Evolutionary conservation across 2,329 filamentous ascomycete species (phyloP).

Genomic region (Colletotrichum coccodes): DNA sequence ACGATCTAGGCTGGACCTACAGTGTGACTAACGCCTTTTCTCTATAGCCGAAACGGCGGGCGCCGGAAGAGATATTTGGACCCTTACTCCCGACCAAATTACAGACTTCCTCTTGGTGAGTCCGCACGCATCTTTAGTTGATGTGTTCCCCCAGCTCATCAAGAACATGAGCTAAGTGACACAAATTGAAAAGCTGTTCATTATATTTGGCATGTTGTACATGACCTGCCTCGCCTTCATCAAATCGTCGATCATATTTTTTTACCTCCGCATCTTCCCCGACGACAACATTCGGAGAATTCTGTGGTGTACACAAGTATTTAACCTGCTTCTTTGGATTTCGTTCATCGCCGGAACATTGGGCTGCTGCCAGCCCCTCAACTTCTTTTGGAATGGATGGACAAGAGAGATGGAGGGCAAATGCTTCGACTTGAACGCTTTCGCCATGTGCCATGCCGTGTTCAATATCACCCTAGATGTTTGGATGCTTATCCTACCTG

Average conservation of each 20-base stretch:
- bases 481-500: conserved; percentile 52
- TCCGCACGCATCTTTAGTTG: background rate
- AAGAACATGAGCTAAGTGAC: conserved; percentile 35
- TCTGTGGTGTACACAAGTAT: conserved; percentile 35
- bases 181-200: conserved; percentile 43
- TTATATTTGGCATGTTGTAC: conserved; percentile 46
- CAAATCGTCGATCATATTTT: conserved; percentile 47
- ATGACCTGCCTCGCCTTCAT: conserved; percentile 44
- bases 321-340: conserved; percentile 18
- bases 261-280: conserved; percentile 50
- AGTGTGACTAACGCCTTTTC: background rate
- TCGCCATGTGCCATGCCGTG: conserved; percentile 50
- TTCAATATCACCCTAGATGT: conserved; percentile 57
- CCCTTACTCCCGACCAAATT: conserved; percentile 39
- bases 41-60: conserved; percentile 1
- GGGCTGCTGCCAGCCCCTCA: conserved; percentile 52
- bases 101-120: conserved; percentile 17
- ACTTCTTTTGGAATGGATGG: conserved; percentile 54
- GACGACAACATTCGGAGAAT: conserved; percentile 36
- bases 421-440: conserved; percentile 49
- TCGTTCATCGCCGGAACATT: conserved; percentile 46
- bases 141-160: conserved; percentile 15
- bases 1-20: background rate
- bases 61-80: conserved; percentile 38
- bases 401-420: conserved; percentile 39